These are phyloP conservation scores for Exserohilum turcica DNA, from an alignment of 2,329 filamentous ascomycete genomes.

Conservation along the genomic window DNA sequence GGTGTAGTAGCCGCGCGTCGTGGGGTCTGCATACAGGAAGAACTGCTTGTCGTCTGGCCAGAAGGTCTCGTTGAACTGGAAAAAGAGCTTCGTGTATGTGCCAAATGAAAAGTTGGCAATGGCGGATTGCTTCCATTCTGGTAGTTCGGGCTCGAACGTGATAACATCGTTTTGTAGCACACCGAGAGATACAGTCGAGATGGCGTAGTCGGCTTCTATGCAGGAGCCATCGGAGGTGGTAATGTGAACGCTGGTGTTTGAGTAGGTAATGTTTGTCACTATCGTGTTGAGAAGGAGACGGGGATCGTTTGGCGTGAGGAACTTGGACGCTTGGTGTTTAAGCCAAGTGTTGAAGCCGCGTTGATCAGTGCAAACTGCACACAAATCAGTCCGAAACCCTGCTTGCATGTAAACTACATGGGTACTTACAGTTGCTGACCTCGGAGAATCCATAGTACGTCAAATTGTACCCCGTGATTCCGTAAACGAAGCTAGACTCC, in stretches of 20 bases:
- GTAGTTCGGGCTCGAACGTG: slow-evolving; percentile 63
- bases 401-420: slow-evolving; percentile 39
- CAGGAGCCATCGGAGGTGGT: slow-evolving; percentile 61
- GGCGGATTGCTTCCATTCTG: slow-evolving; percentile 66
- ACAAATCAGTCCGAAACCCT: slow-evolving; percentile 67
- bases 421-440: slow-evolving; percentile 7
- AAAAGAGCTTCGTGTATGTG: slow-evolving; percentile 75
- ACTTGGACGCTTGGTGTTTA: slow-evolving; percentile 61
- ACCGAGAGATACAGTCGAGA: slow-evolving; percentile 71
- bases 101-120: slow-evolving; percentile 71
- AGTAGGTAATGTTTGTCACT: slow-evolving; percentile 62
- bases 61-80: slow-evolving; percentile 70
- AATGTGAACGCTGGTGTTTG: slow-evolving; percentile 59
- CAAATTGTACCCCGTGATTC: slow-evolving; percentile 62
- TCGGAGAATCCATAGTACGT: slow-evolving; percentile 14
- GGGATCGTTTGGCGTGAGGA: slow-evolving; percentile 60
- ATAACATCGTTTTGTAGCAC: slow-evolving; percentile 68
- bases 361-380: slow-evolving; percentile 64
- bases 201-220: slow-evolving; percentile 64
- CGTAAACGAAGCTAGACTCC: slow-evolving; percentile 61
- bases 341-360: slow-evolving; percentile 66
- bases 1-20: slow-evolving; percentile 60
- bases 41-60: slow-evolving; percentile 64
- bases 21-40: slow-evolving; percentile 59
- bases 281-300: slow-evolving; percentile 64